These are phyloP conservation scores for Suillus lakei DNA, from an alignment of 768 basidiomycete genomes.

Conservation along the genomic window DNA sequence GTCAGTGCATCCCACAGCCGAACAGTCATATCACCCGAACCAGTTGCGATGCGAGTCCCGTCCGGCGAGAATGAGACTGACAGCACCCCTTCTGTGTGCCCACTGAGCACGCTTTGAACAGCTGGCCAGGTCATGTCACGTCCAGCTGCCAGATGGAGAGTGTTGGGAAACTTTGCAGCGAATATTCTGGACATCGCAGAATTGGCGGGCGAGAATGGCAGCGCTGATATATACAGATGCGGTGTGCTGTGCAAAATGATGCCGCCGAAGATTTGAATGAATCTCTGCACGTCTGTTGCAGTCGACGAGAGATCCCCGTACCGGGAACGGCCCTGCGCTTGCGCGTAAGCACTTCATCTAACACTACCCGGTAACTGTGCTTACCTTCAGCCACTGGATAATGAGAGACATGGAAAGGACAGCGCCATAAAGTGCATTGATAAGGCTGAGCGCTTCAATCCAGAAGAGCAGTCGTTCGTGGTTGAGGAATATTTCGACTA, in stretches of 20 bases:
- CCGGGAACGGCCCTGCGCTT: background rate
- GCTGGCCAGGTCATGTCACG: slow-evolving; percentile 18
- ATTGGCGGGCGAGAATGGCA: slow-evolving; percentile 29
- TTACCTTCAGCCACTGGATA: background rate
- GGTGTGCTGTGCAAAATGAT: slow-evolving; percentile 23
- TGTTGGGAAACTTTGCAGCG: background rate
- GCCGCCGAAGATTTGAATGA: slow-evolving; percentile 17
- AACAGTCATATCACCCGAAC: no score
- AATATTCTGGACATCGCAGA: slow-evolving; percentile 25
- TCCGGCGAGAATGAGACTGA: slow-evolving; percentile 17
- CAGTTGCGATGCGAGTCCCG: background rate
- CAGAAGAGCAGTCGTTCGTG: slow-evolving; percentile 14
- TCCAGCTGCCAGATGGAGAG: background rate
- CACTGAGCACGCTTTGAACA: slow-evolving; percentile 17
- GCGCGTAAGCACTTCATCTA: background rate
- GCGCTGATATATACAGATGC: slow-evolving; percentile 28
- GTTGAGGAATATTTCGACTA: slow-evolving; percentile 4
- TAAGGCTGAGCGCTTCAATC: slow-evolving; percentile 5
- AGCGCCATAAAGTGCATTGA: background rate
- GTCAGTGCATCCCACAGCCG: no score
- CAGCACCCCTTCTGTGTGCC: no score
- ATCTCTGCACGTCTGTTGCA: slow-evolving; percentile 14
- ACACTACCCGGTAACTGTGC: no score
- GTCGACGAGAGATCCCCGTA: background rate
- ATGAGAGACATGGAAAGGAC: background rate